Evolutionary conservation across 2,329 filamentous ascomycete species (phyloP).

Genomic region (Alternaria solani): DNA sequence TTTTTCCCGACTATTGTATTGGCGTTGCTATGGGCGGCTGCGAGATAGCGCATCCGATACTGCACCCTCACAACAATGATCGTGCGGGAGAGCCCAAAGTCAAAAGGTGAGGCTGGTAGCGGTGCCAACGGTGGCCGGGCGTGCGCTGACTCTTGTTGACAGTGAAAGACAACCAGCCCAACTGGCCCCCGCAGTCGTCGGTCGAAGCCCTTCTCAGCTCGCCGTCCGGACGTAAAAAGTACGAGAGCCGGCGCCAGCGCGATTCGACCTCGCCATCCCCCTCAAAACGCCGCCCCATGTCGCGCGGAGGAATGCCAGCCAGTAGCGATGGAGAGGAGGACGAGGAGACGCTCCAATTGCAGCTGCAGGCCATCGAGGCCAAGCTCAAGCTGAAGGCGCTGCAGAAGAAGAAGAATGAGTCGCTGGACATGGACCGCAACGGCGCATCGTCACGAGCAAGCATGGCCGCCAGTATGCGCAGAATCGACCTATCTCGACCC

Average conservation of each 20-base stretch:
- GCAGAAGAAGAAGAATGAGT: slow-evolving; percentile 61
- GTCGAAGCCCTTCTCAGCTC: slow-evolving; percentile 71
- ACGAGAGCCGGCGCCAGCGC: slow-evolving; percentile 69
- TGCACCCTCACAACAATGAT: slow-evolving; percentile 51
- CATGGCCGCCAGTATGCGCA: slow-evolving; percentile 33
- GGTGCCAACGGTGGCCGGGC: neutral
- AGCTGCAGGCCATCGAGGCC: slow-evolving; percentile 88
- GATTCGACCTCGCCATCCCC: slow-evolving; percentile 67
- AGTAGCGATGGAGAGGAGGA: slow-evolving; percentile 62
- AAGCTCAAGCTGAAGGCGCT: slow-evolving; percentile 86
- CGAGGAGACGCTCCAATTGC: slow-evolving; percentile 86
- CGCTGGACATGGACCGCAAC: slow-evolving; percentile 30
- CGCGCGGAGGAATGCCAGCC: slow-evolving; percentile 20
- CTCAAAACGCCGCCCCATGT: slow-evolving; percentile 53
- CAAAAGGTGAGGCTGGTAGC: slow-evolving; percentile 44
- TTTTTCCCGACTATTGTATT: slow-evolving; percentile 6
- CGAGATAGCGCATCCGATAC: slow-evolving; percentile 16
- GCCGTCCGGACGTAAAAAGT: slow-evolving; percentile 79
- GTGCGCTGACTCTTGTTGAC: slow-evolving; percentile 22
- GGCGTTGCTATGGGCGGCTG: slow-evolving; percentile 41
- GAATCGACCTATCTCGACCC: slow-evolving; percentile 34
- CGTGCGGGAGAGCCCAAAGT: slow-evolving; percentile 58
- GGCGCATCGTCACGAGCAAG: slow-evolving; percentile 38
- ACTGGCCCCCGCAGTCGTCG: slow-evolving; percentile 70
- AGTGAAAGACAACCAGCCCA: slow-evolving; percentile 53